Percentiles rank a stretch among this genome's conserved stretches.
Evolutionary conservation across 345 rosid genomes (phyloP).

Genomic region (Populus deltoides): DNA sequence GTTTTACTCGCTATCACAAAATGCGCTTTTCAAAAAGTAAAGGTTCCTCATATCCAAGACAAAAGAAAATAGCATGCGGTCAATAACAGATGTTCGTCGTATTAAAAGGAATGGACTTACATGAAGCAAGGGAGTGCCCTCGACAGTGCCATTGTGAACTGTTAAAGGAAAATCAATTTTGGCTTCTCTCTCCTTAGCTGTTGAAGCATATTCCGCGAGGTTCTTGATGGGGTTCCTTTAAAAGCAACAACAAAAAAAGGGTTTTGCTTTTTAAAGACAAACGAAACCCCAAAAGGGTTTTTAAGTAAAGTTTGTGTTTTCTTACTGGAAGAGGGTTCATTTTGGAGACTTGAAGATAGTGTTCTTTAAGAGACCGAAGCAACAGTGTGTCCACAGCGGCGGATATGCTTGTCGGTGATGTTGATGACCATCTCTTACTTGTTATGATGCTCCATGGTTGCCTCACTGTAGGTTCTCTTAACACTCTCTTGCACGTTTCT

Average conservation of each 20-base stretch:
- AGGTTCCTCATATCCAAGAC: no score
- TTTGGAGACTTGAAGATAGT: conserved; percentile 75
- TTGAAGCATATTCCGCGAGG: conserved; percentile 62
- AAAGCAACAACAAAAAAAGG: neutral
- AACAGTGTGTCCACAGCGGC: conserved; percentile 67
- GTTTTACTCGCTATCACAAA: no score
- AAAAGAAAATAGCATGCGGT: neutral
- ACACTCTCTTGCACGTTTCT: conserved; percentile 46
- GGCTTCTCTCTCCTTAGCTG: conserved; percentile 44
- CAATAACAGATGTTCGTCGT: neutral
- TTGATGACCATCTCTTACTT: conserved; percentile 21
- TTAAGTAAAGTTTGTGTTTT: neutral
- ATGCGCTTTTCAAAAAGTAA: accelerated
- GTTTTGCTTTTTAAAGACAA: neutral
- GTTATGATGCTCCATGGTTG: conserved; percentile 39
- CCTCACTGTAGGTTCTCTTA: conserved; percentile 29
- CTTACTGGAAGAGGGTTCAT: conserved; percentile 92
- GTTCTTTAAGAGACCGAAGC: conserved; percentile 88
- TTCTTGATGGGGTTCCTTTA: conserved; percentile 17
- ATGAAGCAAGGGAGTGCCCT: conserved; percentile 44
- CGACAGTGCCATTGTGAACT: conserved; percentile 31
- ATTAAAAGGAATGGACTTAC: conserved; percentile 9
- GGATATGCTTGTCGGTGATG: conserved; percentile 25
- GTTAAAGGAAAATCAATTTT: conserved; percentile 53
- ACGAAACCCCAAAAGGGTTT: neutral